Percentiles rank a stretch among this genome's conserved stretches.
These are phyloP conservation scores for Tylopilus vinaceipallidus DNA, from an alignment of 768 basidiomycete species.

Conservation along the genomic window DNA sequence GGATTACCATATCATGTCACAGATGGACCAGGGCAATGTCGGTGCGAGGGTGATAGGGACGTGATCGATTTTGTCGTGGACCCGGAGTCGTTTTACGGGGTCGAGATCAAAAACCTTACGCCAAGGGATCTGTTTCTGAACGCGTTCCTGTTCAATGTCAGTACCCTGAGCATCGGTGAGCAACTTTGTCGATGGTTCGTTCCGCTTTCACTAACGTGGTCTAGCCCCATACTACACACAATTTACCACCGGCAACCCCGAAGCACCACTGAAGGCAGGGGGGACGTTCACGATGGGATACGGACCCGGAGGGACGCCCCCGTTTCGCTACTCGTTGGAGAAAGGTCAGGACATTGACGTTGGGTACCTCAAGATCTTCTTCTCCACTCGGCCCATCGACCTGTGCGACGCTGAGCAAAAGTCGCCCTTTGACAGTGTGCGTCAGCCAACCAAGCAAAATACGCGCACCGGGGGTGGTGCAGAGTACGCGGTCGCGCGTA, in stretches of 20 bases:
- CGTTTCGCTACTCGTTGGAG: constrained; percentile 1
- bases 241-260: too few species aligned
- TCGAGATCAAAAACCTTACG: constrained; percentile 6
- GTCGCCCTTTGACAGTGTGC: neutral
- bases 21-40: neutral
- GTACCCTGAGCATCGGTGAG: neutral
- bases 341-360: neutral
- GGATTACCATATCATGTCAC: neutral
- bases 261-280: too few species aligned
- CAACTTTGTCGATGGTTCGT: neutral
- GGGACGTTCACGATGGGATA: neutral
- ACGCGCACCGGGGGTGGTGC: too few species aligned
- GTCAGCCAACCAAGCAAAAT: too few species aligned
- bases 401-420: neutral
- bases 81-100: too few species aligned
- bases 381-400: neutral
- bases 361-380: neutral
- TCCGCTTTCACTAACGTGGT: neutral
- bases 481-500: too few species aligned
- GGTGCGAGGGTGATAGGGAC: neutral
- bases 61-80: neutral
- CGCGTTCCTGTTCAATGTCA: neutral
- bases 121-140: neutral
- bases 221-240: neutral
- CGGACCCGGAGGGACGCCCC: neutral